Conservation (phyloP, 2,329 filamentous ascomycete genomes). For the Fusarium sp. region DNA sequence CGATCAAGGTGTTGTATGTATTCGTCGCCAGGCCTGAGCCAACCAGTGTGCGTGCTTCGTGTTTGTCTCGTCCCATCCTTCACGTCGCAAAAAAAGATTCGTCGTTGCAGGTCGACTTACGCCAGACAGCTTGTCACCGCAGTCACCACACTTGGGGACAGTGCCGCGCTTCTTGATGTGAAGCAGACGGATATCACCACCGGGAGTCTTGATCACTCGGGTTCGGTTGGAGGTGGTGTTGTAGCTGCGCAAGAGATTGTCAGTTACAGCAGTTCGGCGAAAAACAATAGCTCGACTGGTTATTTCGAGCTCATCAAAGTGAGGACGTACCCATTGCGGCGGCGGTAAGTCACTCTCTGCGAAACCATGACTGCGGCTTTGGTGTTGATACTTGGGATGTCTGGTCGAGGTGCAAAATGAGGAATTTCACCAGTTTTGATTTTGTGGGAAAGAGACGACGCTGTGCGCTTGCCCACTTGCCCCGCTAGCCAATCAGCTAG, state of each 20-base stretch:
- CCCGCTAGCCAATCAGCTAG: not conserved
- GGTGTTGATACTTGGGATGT: constrained; percentile 25
- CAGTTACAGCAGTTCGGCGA: constrained; percentile 40
- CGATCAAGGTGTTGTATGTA: not conserved
- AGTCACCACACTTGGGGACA: constrained; percentile 99
- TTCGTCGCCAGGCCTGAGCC: constrained; percentile 7
- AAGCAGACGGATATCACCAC: constrained; percentile 93
- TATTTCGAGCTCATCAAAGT: constrained; percentile 40
- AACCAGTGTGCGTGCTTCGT: constrained; percentile 18
- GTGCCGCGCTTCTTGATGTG: constrained; percentile 99
- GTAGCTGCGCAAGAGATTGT: constrained; percentile 73
- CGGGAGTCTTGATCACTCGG: constrained; percentile 94
- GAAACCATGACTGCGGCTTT: constrained; percentile 68
- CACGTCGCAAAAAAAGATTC: constrained; percentile 31
- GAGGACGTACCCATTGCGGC: constrained; percentile 80
- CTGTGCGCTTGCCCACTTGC: constrained; percentile 49
- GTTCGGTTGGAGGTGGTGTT: constrained; percentile 99
- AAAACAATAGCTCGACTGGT: constrained; percentile 30
- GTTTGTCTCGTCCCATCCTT: constrained; percentile 31
- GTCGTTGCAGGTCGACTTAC: constrained; percentile 73
- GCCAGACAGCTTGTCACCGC: constrained; percentile 95
- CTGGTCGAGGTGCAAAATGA: constrained; percentile 34
- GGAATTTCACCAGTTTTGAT: constrained; percentile 52
- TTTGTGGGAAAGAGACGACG: constrained; percentile 17
- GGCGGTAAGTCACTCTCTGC: constrained; percentile 76